phyloP scores from a whole-genome alignment of 2,329 filamentous ascomycete species.

The Cordyceps farinosa region DNA sequence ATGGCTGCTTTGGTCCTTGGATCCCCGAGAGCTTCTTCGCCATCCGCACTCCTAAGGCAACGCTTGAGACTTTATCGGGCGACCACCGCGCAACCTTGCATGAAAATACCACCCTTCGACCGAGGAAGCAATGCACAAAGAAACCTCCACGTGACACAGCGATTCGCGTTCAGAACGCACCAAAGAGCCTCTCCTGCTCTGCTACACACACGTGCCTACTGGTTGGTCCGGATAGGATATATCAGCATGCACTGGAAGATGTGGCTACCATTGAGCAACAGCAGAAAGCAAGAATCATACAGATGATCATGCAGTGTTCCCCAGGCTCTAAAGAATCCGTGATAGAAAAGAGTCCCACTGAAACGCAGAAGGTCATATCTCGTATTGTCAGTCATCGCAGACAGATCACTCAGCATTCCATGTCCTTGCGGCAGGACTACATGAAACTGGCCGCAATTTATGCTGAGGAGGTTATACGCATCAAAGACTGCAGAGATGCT shows the following conservation, averaged over 20 bases:
- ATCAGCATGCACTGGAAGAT: slow-evolving; percentile 1
- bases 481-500: not conserved
- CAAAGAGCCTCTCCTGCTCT: not conserved
- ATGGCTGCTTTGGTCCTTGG: not conserved
- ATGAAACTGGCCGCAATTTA: not conserved
- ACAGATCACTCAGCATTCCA: not conserved
- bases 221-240: not conserved
- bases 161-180: not conserved
- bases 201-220: not conserved
- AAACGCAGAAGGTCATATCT: not conserved
- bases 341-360: not conserved
- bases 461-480: not conserved
- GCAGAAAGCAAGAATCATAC: slow-evolving; percentile 1
- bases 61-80: not conserved
- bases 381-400: not conserved
- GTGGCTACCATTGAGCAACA: not conserved
- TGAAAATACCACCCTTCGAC: no score
- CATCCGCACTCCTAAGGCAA: not conserved
- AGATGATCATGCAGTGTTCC: slow-evolving; percentile 1
- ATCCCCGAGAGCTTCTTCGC: not conserved
- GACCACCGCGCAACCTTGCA: no score
- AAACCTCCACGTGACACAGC: not conserved
- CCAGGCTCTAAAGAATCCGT: not conserved
- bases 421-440: not conserved
- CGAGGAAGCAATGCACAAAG: no score